Percentiles rank a stretch among this genome's conserved stretches.
Evolutionary conservation across 2,329 filamentous ascomycete species (phyloP).

Genomic region (Alternaria sp.): DNA sequence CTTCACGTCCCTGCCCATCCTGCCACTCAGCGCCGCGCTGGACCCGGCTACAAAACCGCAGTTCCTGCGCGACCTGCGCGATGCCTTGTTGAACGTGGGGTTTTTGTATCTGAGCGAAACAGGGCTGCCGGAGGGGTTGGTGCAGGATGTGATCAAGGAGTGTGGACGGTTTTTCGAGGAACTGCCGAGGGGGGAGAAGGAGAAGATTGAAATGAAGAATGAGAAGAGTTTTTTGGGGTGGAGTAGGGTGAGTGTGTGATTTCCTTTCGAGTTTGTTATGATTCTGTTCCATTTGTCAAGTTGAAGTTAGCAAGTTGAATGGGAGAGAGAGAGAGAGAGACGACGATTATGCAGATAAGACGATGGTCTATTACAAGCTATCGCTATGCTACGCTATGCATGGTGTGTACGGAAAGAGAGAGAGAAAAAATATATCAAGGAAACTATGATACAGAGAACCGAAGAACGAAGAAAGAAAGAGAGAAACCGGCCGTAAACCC

Average conservation of each 20-base stretch:
- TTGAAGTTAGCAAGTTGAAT: neutral
- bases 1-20: slow-evolving; percentile 77
- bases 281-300: neutral
- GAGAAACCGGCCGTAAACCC: slow-evolving; percentile 6
- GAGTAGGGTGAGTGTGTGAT: slow-evolving; percentile 48
- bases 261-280: slow-evolving; percentile 3
- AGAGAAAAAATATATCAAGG: neutral
- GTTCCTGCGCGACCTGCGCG: slow-evolving; percentile 73
- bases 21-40: slow-evolving; percentile 73
- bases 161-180: slow-evolving; percentile 76
- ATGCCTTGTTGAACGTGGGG: slow-evolving; percentile 83
- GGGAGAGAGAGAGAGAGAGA: neutral
- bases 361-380: slow-evolving; percentile 8
- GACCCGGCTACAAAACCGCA: slow-evolving; percentile 72
- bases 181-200: slow-evolving; percentile 77
- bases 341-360: neutral
- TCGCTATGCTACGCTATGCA: slow-evolving; percentile 8
- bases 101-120: slow-evolving; percentile 87
- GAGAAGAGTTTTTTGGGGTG: slow-evolving; percentile 56
- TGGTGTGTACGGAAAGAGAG: neutral
- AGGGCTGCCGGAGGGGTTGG: slow-evolving; percentile 63
- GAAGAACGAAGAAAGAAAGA: neutral
- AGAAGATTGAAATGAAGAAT: slow-evolving; percentile 60
- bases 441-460: slow-evolving; percentile 10
- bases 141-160: slow-evolving; percentile 69